Base-by-base conservation (phyloP, 2,329 filamentous ascomycete species). In the Clarireedia homoeocarpa region DNA sequence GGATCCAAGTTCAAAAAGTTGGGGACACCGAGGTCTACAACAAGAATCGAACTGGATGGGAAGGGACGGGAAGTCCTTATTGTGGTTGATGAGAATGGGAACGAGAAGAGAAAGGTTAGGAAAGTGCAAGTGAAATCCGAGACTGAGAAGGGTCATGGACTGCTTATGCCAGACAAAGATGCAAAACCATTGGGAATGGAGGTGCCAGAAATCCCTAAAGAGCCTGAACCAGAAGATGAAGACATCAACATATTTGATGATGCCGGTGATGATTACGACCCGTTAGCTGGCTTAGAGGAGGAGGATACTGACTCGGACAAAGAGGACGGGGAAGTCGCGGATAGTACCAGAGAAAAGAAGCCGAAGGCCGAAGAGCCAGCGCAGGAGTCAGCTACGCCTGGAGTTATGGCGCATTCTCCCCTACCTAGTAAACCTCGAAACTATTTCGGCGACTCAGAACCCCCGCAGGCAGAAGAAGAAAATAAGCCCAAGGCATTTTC, bases 231-330 rank as follows among this genome's bases (percentile, higher is more conserved):
- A 60, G 76, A 81, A 20, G 74, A 81, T 39, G 75, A 81, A 56
- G 77, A 86, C 52, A 69, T 82, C 24, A 75, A 86, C 62, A 88
- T 88, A 6, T 88, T 88, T 61, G 83, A 82, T 40, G 82, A 80
- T 53, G 82, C 75, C 0, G 84, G 79, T 3, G 82, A 83, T 56
- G 84, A 87, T 63, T 88, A 88, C 66, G 77, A 88, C 65, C 84
- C 84, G 1, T 69, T 88, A 44, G 84, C 82, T 2, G 84, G 76
- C 5, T 71, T 87, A 61, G 76, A 61, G 71, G 15, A 73, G 6
- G 73, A 70, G 5, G 70, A 72, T 48, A 66, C 66, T 2, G 46
- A n/a, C 6, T 44, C 53, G 6, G 75, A 74, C n/a, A 75, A 72
- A 0, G 74, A 76, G 17, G 72, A 72, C 2, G 72, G 73, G 0